Evolutionary conservation across 176 grass and related monocot genomes (phyloP).

Genomic region (Calamus simplicifolius): DNA sequence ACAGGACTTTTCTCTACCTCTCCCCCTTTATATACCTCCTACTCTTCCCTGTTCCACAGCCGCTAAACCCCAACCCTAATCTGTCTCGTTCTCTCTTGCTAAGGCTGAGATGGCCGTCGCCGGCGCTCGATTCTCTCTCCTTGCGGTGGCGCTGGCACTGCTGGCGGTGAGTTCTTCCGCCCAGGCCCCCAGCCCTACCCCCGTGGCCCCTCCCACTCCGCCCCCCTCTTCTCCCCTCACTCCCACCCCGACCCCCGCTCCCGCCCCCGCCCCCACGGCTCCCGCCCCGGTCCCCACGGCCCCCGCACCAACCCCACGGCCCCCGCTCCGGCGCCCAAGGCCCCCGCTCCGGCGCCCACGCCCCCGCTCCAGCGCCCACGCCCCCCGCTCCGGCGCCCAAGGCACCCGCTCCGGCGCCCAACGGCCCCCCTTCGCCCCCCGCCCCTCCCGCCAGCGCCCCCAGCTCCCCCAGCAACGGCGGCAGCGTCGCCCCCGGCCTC

Average conservation of each 20-base stretch:
- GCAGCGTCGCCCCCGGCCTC: too few species aligned
- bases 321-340: not conserved
- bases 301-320: not conserved
- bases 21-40: too few species aligned
- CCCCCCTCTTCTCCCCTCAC: not conserved
- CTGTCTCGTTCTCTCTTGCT: too few species aligned
- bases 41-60: too few species aligned
- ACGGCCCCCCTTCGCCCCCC: not conserved
- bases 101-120: not conserved
- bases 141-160: not conserved
- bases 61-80: too few species aligned
- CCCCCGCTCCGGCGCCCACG: too few species aligned
- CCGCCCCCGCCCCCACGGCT: not conserved
- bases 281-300: not conserved
- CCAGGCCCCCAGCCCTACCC: slow-evolving; percentile 3
- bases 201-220: not conserved
- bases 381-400: not conserved
- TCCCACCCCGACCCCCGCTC: not conserved
- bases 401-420: not conserved
- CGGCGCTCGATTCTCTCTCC: not conserved
- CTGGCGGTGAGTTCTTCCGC: slow-evolving; percentile 2
- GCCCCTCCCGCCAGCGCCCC: too few species aligned
- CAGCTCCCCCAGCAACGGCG: too few species aligned
- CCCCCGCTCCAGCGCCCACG: too few species aligned
- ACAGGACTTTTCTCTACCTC: too few species aligned